Evolutionary conservation across 768 basidiomycete species (phyloP).

Genomic region (Podaxis carcinomalis): DNA sequence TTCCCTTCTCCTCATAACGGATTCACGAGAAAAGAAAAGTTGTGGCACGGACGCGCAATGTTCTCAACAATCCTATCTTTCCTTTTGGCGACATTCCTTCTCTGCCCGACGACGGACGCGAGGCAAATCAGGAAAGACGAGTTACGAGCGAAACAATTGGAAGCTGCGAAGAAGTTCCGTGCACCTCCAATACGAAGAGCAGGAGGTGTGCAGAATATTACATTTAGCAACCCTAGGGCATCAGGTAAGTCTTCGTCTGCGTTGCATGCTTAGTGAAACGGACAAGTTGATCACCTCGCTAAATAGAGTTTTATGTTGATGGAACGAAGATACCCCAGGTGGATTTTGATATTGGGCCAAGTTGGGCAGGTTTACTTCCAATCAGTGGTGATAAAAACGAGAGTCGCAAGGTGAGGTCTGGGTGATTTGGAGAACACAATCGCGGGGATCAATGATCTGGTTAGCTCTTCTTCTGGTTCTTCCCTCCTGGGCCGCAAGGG

Average conservation of each 20-base stretch:
- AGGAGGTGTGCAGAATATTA: conserved; percentile 52
- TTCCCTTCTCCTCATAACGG: background rate
- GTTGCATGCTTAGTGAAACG: background rate
- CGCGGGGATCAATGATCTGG: background rate
- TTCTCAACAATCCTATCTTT: background rate
- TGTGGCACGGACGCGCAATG: background rate
- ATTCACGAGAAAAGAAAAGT: background rate
- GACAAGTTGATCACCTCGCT: background rate
- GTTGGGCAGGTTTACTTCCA: conserved; percentile 71
- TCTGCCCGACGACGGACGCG: conserved; percentile 18
- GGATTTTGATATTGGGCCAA: conserved; percentile 70
- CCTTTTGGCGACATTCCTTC: conserved; percentile 14
- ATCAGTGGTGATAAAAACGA: conserved; percentile 59
- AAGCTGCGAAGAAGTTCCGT: conserved; percentile 41
- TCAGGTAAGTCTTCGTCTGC: conserved; percentile 38
- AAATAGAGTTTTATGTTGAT: conserved; percentile 64
- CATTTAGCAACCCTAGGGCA: conserved; percentile 64
- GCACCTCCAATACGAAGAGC: conserved; percentile 15
- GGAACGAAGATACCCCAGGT: conserved; percentile 63
- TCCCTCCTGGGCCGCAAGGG: conserved; percentile 72
- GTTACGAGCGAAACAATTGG: conserved; percentile 38
- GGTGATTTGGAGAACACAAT: background rate
- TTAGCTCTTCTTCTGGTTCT: conserved; percentile 83
- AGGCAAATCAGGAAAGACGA: conserved; percentile 37
- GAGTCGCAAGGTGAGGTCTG: conserved; percentile 52